A percentile compares a stretch with the other conserved stretches of the same genome.
Evolutionary conservation across 2,329 filamentous ascomycete species (phyloP).

Genomic region (Rhinocladiella similis): DNA sequence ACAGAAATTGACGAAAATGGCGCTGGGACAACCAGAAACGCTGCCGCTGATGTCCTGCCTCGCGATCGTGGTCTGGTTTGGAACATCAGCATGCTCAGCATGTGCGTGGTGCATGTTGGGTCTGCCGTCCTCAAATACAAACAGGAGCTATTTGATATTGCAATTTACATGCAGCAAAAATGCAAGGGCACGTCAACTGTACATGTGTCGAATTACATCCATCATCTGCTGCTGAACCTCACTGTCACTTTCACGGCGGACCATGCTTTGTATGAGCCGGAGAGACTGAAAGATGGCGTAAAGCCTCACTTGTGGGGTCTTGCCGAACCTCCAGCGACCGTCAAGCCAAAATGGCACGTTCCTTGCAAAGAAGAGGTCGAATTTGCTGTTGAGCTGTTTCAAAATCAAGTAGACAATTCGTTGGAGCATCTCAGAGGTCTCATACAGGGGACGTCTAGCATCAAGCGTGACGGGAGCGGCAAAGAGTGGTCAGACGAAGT

Average conservation of each 20-base stretch:
- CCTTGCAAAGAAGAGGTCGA: slow-evolving; percentile 76
- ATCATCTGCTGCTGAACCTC: slow-evolving; percentile 90
- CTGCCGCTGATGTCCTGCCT: slow-evolving; percentile 88
- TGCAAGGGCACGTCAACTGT: slow-evolving; percentile 93
- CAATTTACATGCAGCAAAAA: slow-evolving; percentile 93
- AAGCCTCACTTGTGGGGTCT: slow-evolving; percentile 82
- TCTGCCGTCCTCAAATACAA: slow-evolving; percentile 86
- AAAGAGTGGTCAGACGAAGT: slow-evolving; percentile 99
- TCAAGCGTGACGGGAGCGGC: slow-evolving; percentile 90
- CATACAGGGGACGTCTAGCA: slow-evolving; percentile 76
- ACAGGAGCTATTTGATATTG: slow-evolving; percentile 84
- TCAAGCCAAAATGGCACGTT: slow-evolving; percentile 90
- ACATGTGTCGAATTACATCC: slow-evolving; percentile 95
- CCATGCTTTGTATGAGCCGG: slow-evolving; percentile 82
- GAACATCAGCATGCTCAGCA: slow-evolving; percentile 95
- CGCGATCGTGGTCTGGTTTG: slow-evolving; percentile 91
- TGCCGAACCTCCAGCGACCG: slow-evolving; percentile 64
- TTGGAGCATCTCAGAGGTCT: slow-evolving; percentile 72
- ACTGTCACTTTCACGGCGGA: slow-evolving; percentile 94
- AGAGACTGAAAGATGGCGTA: slow-evolving; percentile 68
- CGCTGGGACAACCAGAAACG: slow-evolving; percentile 90
- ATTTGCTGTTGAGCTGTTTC: slow-evolving; percentile 87
- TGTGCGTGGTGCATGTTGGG: slow-evolving; percentile 96
- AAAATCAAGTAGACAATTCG: slow-evolving; percentile 76
- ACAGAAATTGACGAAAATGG: slow-evolving; percentile 97